Conservation (phyloP, 345 rosid genomes). For the Citrus medica region DNA sequence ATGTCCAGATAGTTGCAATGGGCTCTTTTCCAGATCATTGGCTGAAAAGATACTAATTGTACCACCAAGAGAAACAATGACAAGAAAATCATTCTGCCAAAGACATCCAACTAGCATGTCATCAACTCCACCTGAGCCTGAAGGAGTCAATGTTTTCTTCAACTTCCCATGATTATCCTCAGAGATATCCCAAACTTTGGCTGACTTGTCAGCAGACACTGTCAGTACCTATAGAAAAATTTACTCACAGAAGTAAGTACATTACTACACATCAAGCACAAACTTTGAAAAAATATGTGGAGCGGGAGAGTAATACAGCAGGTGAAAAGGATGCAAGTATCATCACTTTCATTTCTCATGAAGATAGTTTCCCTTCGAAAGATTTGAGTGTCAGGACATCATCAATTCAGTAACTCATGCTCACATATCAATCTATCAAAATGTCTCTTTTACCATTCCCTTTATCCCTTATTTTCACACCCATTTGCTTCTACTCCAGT, state of each 20-base stretch:
- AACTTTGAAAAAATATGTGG: background rate
- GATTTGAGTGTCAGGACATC: background rate
- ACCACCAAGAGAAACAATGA: constrained; percentile 92
- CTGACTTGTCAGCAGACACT: constrained; percentile 95
- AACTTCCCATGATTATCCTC: constrained; percentile 67
- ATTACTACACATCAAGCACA: background rate
- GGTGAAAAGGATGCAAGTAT: constrained; percentile 11
- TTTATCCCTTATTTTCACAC: background rate
- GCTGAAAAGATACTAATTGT: constrained; percentile 73
- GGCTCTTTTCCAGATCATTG: constrained; percentile 69
- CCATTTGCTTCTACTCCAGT: background rate
- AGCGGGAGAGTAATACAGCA: background rate
- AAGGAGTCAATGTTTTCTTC: constrained; percentile 60
- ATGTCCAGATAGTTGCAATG: constrained; percentile 73
- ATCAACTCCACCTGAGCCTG: constrained; percentile 78
- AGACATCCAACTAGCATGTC: constrained; percentile 97
- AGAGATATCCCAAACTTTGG: constrained; percentile 87
- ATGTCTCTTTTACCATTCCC: background rate
- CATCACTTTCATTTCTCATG: background rate
- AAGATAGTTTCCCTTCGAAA: background rate
- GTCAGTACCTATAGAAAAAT: constrained; percentile 60
- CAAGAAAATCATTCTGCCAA: constrained; percentile 86
- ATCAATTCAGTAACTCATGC: background rate
- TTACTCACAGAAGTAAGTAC: background rate
- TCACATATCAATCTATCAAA: background rate